Base-by-base conservation (phyloP, 2,329 filamentous ascomycete genomes). In the Neurospora sp. region DNA sequence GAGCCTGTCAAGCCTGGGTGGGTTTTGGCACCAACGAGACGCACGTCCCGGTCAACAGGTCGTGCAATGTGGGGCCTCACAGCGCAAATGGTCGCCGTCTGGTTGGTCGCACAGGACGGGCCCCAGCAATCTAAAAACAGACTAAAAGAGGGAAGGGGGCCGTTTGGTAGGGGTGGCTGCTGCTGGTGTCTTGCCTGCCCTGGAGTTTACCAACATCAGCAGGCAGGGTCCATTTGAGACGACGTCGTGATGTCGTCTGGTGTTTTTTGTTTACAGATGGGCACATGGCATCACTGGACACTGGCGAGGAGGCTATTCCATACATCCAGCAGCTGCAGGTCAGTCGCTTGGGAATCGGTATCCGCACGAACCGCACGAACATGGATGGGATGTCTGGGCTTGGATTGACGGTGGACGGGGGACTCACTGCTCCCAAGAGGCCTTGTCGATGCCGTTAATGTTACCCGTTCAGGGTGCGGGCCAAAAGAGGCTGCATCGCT, bases 41-140 rank as follows among this genome's bases (percentile, higher is more conserved):
- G 67, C 39, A 68, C 28, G 28, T 46, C 39, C 33, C 37, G 37
- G 67, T 46, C 33, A 46, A 41, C 23, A 68, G 67, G 46, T 46
- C 39, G 67, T 28, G 39, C 40, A 46, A 36, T 69, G 69, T 70
- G 69, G 52, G 68, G 67, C 66, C 66, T 68, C 67, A 39, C 41
- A 67, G 43, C 68, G 67, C 57, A 73, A 74, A 74, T 72, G 72
- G 71, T 66, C 41, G 52, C 40, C 23, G 68, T 72, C 69, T 70
- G 71, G 73, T 76, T 75, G 74, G 73, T 69, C 71, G 66, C 62
- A 52, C 17, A 41, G 67, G 70, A 70, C 68, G 67, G 15, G 37
- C 62, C 67, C 66, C 46, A 66, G 67, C 57, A 66, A 71, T 71
- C 71, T 73, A 74, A 72, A 71, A 73, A 73, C 71, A 71, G 70